Evolutionary conservation across 2,329 filamentous ascomycete genomes (phyloP).

Genomic region (Exophiala sideris): DNA sequence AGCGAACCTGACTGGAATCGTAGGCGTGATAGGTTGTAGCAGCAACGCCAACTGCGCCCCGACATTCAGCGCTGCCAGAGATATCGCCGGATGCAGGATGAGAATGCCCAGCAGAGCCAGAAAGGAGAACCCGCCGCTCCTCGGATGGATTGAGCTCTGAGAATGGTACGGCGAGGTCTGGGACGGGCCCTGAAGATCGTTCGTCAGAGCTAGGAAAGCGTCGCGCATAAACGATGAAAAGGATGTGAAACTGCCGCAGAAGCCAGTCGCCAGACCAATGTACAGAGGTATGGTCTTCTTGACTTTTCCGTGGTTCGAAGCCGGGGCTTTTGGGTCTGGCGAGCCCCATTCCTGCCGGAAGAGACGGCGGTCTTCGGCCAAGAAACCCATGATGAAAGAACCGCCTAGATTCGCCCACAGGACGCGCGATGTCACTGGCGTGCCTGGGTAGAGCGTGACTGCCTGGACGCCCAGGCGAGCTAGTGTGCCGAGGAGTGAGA

Average conservation of each 20-base stretch:
- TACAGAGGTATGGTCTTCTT: conserved; percentile 85
- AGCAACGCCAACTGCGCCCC: conserved; percentile 70
- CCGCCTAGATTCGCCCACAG: conserved; percentile 84
- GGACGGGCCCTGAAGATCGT: conserved; percentile 57
- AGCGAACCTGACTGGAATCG: conserved; percentile 53
- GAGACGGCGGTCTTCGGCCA: conserved; percentile 69
- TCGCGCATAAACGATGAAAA: conserved; percentile 84
- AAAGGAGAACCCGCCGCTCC: conserved; percentile 72
- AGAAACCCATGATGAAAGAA: conserved; percentile 74
- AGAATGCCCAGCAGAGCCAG: conserved; percentile 70
- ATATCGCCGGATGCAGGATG: conserved; percentile 65
- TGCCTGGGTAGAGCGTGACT: conserved; percentile 72
- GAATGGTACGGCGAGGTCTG: conserved; percentile 40
- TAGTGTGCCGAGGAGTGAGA: conserved; percentile 75
- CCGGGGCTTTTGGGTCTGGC: conserved; percentile 15
- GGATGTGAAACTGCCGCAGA: conserved; percentile 81
- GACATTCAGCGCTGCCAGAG: conserved; percentile 61
- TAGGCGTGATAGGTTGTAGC: conserved; percentile 56
- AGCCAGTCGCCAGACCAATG: conserved; percentile 77
- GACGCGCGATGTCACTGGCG: conserved; percentile 66
- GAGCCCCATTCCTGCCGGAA: conserved; percentile 52
- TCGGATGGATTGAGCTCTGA: conserved; percentile 36
- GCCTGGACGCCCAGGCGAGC: conserved; percentile 72
- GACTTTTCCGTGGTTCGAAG: conserved; percentile 14
- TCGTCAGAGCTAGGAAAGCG: conserved; percentile 69